Base-by-base conservation (phyloP, 2,329 filamentous ascomycete genomes). In the Thyridium curvatum region DNA sequence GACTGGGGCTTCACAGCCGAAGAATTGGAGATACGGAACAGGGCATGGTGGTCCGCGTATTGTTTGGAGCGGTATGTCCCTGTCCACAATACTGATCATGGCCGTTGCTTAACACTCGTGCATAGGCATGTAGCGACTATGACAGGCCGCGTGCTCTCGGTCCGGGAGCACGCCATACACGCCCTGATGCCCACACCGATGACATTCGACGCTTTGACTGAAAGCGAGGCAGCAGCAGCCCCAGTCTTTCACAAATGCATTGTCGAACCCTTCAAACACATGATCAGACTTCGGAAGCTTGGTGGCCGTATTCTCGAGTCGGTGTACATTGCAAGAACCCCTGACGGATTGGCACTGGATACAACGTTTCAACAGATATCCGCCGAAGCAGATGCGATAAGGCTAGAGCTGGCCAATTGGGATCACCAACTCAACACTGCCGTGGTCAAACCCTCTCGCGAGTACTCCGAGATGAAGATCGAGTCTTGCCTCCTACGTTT, bases 281-380 rank as follows among this genome's bases (percentile, higher is more conserved):
- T 49, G 32, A 46, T 48, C 3, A 30, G 33, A 8, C 38, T 53
- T 2, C 43, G 51, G 0, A 41, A 45, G 29, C 48, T 52, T 4
- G 41, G 41, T 4, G 50, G 50, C 4, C 50, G 46, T n/a, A 41
- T 53, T 8, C 45, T 52, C 3, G 51, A 53, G 16, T 53, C 50
- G 3, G 37, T 53, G 3, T 53, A 51, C 12, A 53, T 53, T 9
- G 51, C 43, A 4, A 43, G 51, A 14, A 46, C 44, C 1, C 39
- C 50, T 1, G 47, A 52, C 51, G 14, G 46, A 46, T 10, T 6
- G 21, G 21, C 21, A 26, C 10, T 26, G 6, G 21, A 26, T 26
- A 26, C 21, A 6, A 26, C 21, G 10, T 26, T 26, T 10, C 21
- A 26, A 10, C 21, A 26, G 10, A 26, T 26, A 26, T 26, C 6